Evolutionary conservation across 495 filamentous ascomycete species (phyloP), one percentile per base, ranked within the genome.

Genomic region (Chaetomium cochliodes): DNA sequence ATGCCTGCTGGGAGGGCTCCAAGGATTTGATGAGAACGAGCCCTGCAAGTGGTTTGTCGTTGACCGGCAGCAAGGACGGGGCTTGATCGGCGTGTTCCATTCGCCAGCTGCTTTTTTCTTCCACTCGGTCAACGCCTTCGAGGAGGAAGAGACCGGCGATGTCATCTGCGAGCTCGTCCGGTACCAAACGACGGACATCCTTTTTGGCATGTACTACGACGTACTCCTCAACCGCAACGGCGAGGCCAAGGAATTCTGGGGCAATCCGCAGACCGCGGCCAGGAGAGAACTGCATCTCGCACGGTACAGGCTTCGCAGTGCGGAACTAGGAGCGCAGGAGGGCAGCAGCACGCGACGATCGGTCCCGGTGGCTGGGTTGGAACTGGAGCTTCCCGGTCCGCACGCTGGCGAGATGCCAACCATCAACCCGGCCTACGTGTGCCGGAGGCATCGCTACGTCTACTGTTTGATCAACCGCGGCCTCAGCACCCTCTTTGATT

Each of bases 41-140:
- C 75, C 80, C 20, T 84, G 84, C 25, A 81, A 65, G 18, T 93
- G 90, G 90, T 87, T 88, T 63, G 80, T 93, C 5, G 72, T 93
- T 47, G 89, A 92, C 67, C 81, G 85, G 18, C 68, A 67, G 7
- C 51, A 69, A 42, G 77, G 75, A 9, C 69, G 75, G n/a, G 87
- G 88, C 5, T 74, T 90, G 0, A 79, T 90, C 1, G 85, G 79
- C 6, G 80, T 74, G 20, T 88, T 84, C 69, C 81, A 87, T 33
- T 85, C 79, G 26, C 77, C 79, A 0, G 80, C 87, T 0, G 87
- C 88, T 61, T 93, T 91, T 78, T 85, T 82, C 73, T 93, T 93
- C 75, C 89, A 93, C 76, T 83, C 86, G 6, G 78, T 90, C 69
- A 93, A 93, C 67, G 83, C 89, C 0, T 92, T 86, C 75, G 86